Percentiles rank a stretch among this genome's conserved stretches.
phyloP scores from a whole-genome alignment of 2,329 filamentous ascomycete species.

The Colletotrichum lini region DNA sequence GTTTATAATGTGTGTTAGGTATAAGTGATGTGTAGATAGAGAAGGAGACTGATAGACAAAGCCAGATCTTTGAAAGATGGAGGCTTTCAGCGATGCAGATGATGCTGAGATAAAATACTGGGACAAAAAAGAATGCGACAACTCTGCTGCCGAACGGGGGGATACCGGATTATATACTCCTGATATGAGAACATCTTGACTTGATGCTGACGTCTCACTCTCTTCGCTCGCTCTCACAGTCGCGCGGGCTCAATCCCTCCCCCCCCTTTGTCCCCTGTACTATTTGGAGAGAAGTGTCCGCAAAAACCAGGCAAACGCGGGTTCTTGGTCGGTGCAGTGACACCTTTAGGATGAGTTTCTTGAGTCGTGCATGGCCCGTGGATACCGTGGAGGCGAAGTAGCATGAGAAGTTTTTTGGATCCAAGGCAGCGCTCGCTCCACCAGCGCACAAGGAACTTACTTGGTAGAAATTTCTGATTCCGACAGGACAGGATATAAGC shows the following conservation, averaged over 20 bases:
- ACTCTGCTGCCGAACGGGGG: background rate
- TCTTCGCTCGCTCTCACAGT: constrained; percentile 5
- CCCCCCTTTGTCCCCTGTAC: background rate
- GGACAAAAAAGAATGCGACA: no score
- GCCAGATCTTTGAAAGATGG: constrained; percentile 6
- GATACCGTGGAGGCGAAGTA: constrained; percentile 43
- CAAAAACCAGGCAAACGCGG: constrained; percentile 44
- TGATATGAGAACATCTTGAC: constrained; percentile 31
- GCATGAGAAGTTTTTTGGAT: constrained; percentile 40
- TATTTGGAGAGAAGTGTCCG: constrained; percentile 34
- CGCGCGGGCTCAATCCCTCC: constrained; percentile 8
- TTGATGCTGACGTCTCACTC: constrained; percentile 40
- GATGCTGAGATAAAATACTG: background rate
- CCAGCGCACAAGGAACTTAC: constrained; percentile 33
- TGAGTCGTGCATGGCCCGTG: constrained; percentile 42
- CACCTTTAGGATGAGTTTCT: constrained; percentile 39
- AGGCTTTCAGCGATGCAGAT: background rate
- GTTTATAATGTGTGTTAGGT: no score
- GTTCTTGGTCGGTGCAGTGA: constrained; percentile 30
- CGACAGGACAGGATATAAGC: constrained; percentile 23
- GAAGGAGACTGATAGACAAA: background rate
- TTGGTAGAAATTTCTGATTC: constrained; percentile 29
- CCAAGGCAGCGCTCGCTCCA: constrained; percentile 33
- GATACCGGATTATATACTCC: constrained; percentile 31
- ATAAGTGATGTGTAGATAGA: no score